Base-by-base conservation (phyloP, 1,139 yeast species). In the Blastobotrys apis region DNA sequence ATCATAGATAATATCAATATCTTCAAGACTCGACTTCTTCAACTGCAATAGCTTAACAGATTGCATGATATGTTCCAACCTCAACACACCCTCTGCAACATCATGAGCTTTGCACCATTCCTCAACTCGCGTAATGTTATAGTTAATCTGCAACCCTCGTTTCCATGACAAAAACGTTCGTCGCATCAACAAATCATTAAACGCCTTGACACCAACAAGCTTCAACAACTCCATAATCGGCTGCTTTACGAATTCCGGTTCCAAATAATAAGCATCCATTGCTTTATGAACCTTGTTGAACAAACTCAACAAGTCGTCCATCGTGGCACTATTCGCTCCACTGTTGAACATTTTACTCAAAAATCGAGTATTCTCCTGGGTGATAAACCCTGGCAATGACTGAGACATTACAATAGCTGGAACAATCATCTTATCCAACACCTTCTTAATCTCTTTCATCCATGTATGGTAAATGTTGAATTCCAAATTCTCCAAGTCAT, bases 41-140 rank as follows among this genome's bases (percentile, higher is more conserved):
- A 92, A 77, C 68, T 94, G 99, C 59, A 94, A 72, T 52, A 94
- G 72, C 69, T 94, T 94, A 39, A 97, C 94, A 21, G 95, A 94
- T 69, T 94, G 98, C 60, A 88, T 76, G 61, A 94, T 74, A 63
- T 90, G 97, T 53, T 84, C 83, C 63, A 94, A 75, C 59, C 88
- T 82, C 33, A 83, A 78, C n/a, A 92, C 78, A 4, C 95, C 96
- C 62, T 90, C 96, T 44, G 86, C 84, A 55, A 94, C 79, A 48
- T 85, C 94, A 65, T 92, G 97, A 4, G 92, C 81, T 68, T 88
- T 92, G 68, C 98, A 92, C 98, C 98, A 94, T 69, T 94, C 99
- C 66, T 90, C 97, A 57, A 94, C 75, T 60, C 98, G 78, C 5
- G 98, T 92, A 45, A 90, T 94, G 65, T 94, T 94, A 70, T 94